Base-by-base conservation (phyloP, 768 basidiomycete genomes). In the Dictyophora rubrovolvata region DNA sequence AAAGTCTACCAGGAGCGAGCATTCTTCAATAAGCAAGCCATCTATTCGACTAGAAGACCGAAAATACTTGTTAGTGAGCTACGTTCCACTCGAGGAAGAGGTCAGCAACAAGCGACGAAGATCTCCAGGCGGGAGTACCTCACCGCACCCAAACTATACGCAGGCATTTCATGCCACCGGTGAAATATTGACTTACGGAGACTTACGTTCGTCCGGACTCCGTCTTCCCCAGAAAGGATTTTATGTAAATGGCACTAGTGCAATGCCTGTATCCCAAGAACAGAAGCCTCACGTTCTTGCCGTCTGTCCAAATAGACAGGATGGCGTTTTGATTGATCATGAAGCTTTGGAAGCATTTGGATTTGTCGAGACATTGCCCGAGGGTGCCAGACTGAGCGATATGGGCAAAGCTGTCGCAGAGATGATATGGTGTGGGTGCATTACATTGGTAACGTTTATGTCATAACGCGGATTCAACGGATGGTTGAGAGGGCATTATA, bases 341-440 rank as follows among this genome's bases (percentile, higher is more conserved):
- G 57, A 59, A 33, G 57, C 49, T 23, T 33, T 59, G 17, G 57
- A 23, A 5, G 34, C 36, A 35, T 47, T 59, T 53, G 50, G 57
- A 5, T 47, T 59, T 18, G 57, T 59, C n/a, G 55, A 48, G n/a
- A 14, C 42, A 9, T 42, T 9, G 12, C 20, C 55, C 14, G 46
- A 49, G 18, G 57, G 33, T 21, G 55, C 22, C 22, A 47, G 28
- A 49, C 28, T 59, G 49, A 59, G 49, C 36, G 57, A 59, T 12
- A 47, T 59, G 36, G 57, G 57, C 49, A 59, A 47, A 51, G 50
- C 57, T 20, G 46, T 59, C 49, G 34, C 47, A 12, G 57, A 59
- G 57, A 59, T 59, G 57, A 28, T 59, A 23, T 59, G 57, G 57
- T 51, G 33, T 28, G 57, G 57, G 9, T 59, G 57, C 22, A 59